Evolutionary conservation across 176 grass and related monocot genomes (phyloP), one percentile per base, ranked within the genome.

Genomic region (Avena atlantica): DNA sequence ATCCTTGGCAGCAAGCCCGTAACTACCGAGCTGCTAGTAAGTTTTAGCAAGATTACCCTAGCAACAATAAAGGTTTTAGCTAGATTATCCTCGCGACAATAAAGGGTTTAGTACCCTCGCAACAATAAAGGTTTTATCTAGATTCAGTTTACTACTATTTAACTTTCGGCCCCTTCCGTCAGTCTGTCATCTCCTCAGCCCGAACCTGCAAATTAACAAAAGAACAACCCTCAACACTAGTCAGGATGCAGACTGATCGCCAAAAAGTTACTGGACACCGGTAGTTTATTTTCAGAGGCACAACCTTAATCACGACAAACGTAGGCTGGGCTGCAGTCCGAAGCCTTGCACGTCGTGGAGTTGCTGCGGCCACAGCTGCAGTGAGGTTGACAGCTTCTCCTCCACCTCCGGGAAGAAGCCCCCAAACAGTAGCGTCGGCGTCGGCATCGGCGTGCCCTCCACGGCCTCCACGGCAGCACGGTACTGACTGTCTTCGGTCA

Each of bases 281-380:
- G 50, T 72, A 19, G 4, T 44, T 1, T 70, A 19, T 20, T 19
- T 20, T 19, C 17, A 4, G 20, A 51, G 12, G 63, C 63, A 75
- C 72, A 44, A 25, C 45, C 71, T 74, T 4, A 49, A 40, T 40
- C 9, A 47, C 72, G 23, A 52, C 24, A 76, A 12, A 11, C 47
- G n/a, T 21, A 51, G 12, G n/a, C 13, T 14, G n/a, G 71, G 44
- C 70, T 65, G 62, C 24, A 63, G 23, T 25, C 61, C 25, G 5
- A 66, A 15, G 25, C 13, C 1, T 16, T 51, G 45, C n/a, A 50
- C 72, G 12, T 3, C 23, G 13, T 21, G 11, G 11, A 25, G 72
- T 47, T 17, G 55, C 71, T 27, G 73, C 24, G 74, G 49, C 49
- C 74, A 76, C 74, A 76, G 49, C 74, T 76, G 74, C 48, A 76